These are phyloP conservation scores for Citrullus amarus DNA, from an alignment of 306 rosid genomes.

Conservation along the genomic window DNA sequence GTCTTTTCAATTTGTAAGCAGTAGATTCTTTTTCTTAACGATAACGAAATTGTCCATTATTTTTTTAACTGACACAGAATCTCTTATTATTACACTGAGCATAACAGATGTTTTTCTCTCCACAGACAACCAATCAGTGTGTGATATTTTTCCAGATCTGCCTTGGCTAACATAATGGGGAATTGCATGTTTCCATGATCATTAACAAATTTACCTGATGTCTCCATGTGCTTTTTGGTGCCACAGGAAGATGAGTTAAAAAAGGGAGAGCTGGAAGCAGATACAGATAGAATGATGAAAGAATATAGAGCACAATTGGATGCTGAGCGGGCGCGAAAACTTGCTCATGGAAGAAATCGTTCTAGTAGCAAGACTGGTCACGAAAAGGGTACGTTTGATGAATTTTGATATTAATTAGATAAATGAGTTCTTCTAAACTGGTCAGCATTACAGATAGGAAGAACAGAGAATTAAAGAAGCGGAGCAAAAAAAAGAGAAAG, in stretches of 20 bases:
- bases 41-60: background rate
- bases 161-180: background rate
- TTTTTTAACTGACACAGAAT: background rate
- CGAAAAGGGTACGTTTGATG: constrained; percentile 49
- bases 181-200: background rate
- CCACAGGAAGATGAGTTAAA: constrained; percentile 82
- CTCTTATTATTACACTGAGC: background rate
- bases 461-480: constrained; percentile 74
- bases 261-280: constrained; percentile 90
- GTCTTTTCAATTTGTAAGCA: background rate
- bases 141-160: background rate
- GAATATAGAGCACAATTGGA: constrained; percentile 97
- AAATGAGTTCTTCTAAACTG: constrained; percentile 12
- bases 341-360: constrained; percentile 81
- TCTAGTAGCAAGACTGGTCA: constrained; percentile 56
- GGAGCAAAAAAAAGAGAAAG: constrained; percentile 82
- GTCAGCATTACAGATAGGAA: constrained; percentile 48
- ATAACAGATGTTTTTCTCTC: background rate
- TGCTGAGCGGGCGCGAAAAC: constrained; percentile 88
- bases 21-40: background rate
- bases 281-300: constrained; percentile 88
- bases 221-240: constrained; percentile 1
- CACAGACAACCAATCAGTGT: background rate
- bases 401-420: constrained; percentile 1
- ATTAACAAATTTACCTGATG: background rate